Base-by-base conservation (phyloP, 306 rosid genomes). In the Lathyrus oleraceus region DNA sequence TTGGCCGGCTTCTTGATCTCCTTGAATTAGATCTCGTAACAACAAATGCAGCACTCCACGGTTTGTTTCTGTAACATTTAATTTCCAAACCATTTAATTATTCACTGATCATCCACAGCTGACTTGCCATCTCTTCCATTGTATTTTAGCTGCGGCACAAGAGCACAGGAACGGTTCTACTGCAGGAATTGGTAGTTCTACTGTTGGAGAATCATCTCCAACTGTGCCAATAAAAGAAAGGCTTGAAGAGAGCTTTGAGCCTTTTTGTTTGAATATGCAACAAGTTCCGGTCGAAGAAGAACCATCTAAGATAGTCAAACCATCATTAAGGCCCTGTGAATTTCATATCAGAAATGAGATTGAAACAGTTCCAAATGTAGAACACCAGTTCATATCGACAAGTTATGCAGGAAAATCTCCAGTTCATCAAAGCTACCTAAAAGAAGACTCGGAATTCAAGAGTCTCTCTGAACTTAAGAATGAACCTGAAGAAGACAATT, bases 21-120 rank as follows among this genome's bases (percentile, higher is more conserved):
- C 95, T 95, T 54, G 99, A 95, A 72, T 95, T 95, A 48, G 96
- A 95, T 81, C 92, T 91, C 61, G 81, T 95, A 75, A 91, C 95
- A 62, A 86, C 97, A 58, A 77, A 81, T 71, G 91, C 80, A 80
- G 82, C 87, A 58, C 85, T 91, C 28, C 92, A 86, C 87, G 96
- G 97, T 95, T 84, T 81, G 97, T 76, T 61, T 79, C 74, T 77
- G 38, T 38, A 72, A 82, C 69, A 77, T 73, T 48, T 72, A 61
- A 27, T 36, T 75, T 45, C 15, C 30, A 36, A 73, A 60, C 47
- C 20, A 4, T 49, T 66, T 32, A 67, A 73, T 42, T 43, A 32
- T 38, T 67, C 44, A 47, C 42, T 19, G 10, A 52, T 53, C 45
- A 73, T 67, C 63, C 54, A 6, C 19, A 51, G 42, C 81, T 60